phyloP scores from a whole-genome alignment of 306 rosid genomes.

The Malus domestica region ASM211411v1 NC_041790.1:12551001-12551500 shows the following conservation, averaged over 20 bases:
- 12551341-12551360: too few species aligned
- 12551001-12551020: not conserved
- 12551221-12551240: too few species aligned
- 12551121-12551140: not conserved
- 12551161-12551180: not conserved
- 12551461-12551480: conserved; percentile 66
- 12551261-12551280: too few species aligned
- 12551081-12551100: not conserved
- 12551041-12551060: not conserved
- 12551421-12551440: conserved; percentile 2
- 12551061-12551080: not conserved
- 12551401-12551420: too few species aligned
- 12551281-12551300: too few species aligned
- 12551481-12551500: conserved; percentile 87
- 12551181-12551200: too few species aligned
- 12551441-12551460: conserved; percentile 39
- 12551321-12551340: too few species aligned
- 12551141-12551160: not conserved
- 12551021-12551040: not conserved
- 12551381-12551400: too few species aligned
- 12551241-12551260: too few species aligned
- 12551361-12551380: too few species aligned
- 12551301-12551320: too few species aligned
- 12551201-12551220: too few species aligned
- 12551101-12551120: not conserved